These are phyloP conservation scores for Hypericum androsaemum DNA, from an alignment of 345 rosid species.

Conservation along the genomic window DNA sequence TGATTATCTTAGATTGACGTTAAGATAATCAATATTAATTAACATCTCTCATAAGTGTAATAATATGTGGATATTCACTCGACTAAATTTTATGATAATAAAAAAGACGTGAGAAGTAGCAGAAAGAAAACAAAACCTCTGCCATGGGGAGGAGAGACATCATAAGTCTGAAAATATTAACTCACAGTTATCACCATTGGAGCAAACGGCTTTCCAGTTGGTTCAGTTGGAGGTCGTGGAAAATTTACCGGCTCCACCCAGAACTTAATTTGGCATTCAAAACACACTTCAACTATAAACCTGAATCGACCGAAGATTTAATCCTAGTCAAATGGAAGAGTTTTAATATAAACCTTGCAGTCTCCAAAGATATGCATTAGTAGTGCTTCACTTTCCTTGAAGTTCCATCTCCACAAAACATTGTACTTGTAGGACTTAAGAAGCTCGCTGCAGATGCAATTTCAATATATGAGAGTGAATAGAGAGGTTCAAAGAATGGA, in stretches of 20 bases:
- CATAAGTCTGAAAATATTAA: constrained; percentile 8
- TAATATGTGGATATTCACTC: too few species aligned
- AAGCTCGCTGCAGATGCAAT: not conserved
- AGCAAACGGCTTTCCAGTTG: constrained; percentile 68
- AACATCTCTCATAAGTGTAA: too few species aligned
- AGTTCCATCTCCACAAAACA: constrained; percentile 71
- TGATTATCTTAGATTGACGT: too few species aligned
- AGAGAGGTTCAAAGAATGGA: not conserved
- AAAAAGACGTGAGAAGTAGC: too few species aligned
- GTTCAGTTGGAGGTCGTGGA: constrained; percentile 63
- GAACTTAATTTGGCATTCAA: constrained; percentile 53
- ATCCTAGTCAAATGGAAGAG: not conserved
- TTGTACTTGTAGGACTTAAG: constrained; percentile 36
- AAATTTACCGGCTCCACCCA: constrained; percentile 43
- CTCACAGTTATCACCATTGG: constrained; percentile 83
- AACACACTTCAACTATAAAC: not conserved
- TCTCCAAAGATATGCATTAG: constrained; percentile 37
- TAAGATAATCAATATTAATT: too few species aligned
- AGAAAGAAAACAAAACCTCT: too few species aligned
- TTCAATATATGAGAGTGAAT: not conserved
- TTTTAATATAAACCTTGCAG: constrained; percentile 37
- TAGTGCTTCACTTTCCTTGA: constrained; percentile 3
- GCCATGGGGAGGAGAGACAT: too few species aligned
- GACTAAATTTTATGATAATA: too few species aligned
- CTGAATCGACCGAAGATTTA: constrained; percentile 7